Evolutionary conservation across 352 stramenopile genomes (phyloP), one percentile per base, ranked within the genome.

Genomic region (Ophiocytium majus): DNA sequence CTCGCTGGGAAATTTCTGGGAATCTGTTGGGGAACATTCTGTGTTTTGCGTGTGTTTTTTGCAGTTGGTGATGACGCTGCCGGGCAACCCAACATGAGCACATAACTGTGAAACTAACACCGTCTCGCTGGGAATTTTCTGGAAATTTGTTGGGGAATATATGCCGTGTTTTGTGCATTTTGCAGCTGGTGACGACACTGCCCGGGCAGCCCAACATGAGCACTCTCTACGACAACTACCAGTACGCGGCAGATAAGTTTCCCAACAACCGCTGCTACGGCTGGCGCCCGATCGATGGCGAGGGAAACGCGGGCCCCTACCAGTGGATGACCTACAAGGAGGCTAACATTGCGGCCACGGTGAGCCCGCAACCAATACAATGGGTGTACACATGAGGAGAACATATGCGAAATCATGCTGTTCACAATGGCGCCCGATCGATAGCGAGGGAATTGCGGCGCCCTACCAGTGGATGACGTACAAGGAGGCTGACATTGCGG

Each of bases 381-480:
- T n/a, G n/a, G n/a, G n/a, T n/a, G n/a, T n/a, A n/a, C n/a, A n/a
- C n/a, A n/a, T n/a, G n/a, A n/a, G n/a, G n/a, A n/a, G n/a, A n/a
- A n/a, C n/a, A n/a, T n/a, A n/a, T n/a, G n/a, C n/a, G n/a, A n/a
- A n/a, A n/a, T n/a, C n/a, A n/a, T n/a, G n/a, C n/a, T n/a, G n/a
- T n/a, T n/a, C n/a, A n/a, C n/a, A n/a, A n/a, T 82, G 34, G 35
- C 10, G 49, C 9, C 43, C 34, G 1, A 36, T 31, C 14, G 79
- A 35, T 34, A 32, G 23, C 17, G 79, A 1, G 0, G 63, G 63
- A 9, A 75, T 1, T 34, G 79, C 79, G 17, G 79, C 33, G 5
- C 79, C 79, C 19, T 82, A 79, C 49, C 14, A 82, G 49, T 82
- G 79, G 79, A 75, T 79, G 14, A 79, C 79, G 32, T 82, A 79